These are phyloP conservation scores for Physcomitrellopsis africana DNA, from an alignment of 225 moss, liverwort and hornwort genomes.

Conservation along the genomic window DNA sequence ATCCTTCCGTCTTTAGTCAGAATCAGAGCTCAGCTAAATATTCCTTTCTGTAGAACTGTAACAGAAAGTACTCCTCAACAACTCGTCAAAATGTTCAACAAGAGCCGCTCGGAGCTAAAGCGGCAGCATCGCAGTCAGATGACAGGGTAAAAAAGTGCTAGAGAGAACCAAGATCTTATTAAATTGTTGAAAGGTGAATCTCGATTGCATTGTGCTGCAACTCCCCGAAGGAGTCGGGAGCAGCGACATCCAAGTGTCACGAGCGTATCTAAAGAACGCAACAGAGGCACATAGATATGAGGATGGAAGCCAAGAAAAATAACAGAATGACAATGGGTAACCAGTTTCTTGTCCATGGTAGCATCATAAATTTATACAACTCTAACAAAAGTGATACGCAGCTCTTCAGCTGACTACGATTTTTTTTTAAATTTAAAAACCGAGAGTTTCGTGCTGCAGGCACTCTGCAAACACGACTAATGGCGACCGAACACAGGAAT, in stretches of 20 bases:
- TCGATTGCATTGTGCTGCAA: background rate
- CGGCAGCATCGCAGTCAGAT: background rate
- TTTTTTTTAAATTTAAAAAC: background rate
- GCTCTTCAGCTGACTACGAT: constrained; percentile 18
- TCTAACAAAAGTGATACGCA: constrained; percentile 28
- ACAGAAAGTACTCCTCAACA: background rate
- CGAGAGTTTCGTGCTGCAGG: constrained; percentile 29
- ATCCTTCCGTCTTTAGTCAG: background rate
- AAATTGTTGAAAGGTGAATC: background rate
- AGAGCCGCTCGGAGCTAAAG: background rate
- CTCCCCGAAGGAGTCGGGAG: background rate
- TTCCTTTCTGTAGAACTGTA: background rate
- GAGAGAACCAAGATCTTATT: background rate
- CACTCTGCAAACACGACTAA: constrained; percentile 26
- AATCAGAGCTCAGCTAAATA: background rate
- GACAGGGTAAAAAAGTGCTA: background rate
- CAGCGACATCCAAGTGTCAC: background rate
- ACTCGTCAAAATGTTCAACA: background rate
- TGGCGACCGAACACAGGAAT: constrained; percentile 27
- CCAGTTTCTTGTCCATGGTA: constrained; percentile 25
- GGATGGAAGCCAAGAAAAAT: constrained; percentile 8
- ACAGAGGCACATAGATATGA: background rate
- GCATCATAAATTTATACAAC: constrained; percentile 35
- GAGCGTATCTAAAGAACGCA: background rate
- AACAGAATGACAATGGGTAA: constrained; percentile 11